Evolutionary conservation across 768 basidiomycete species (phyloP).

Genomic region (Pleurotus djamor): DNA sequence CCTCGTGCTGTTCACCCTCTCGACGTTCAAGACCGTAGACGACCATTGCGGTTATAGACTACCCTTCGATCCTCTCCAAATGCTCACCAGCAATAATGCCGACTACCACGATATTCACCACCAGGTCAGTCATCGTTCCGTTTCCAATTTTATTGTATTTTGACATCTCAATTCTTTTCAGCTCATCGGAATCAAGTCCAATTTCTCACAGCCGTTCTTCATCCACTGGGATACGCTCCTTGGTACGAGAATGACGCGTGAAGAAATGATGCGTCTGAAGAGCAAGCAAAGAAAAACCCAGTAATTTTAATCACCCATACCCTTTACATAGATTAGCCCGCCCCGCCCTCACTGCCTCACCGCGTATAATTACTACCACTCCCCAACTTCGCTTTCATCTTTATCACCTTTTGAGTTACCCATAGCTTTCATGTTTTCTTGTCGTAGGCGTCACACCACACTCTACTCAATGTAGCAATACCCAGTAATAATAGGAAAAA

Average conservation of each 20-base stretch:
- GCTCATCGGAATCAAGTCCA: slow-evolving; percentile 88
- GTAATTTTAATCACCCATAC: slow-evolving; percentile 9
- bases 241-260: slow-evolving; percentile 79
- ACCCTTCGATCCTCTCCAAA: slow-evolving; percentile 90
- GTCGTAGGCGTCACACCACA: too few relatives aligned
- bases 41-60: slow-evolving; percentile 92
- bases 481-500: not conserved
- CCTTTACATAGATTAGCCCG: not conserved
- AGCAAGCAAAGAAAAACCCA: slow-evolving; percentile 29
- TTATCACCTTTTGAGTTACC: not conserved
- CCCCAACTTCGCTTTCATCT: not conserved
- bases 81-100: slow-evolving; percentile 84
- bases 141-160: not conserved
- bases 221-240: slow-evolving; percentile 89
- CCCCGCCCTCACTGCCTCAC: not conserved
- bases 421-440: too few relatives aligned
- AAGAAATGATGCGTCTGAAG: slow-evolving; percentile 52
- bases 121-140: slow-evolving; percentile 50
- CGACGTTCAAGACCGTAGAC: slow-evolving; percentile 91
- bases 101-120: slow-evolving; percentile 99
- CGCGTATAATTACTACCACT: not conserved
- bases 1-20: slow-evolving; percentile 76
- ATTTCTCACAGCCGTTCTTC: slow-evolving; percentile 96
- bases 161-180: slow-evolving; percentile 18
- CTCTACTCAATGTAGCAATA: slow-evolving; percentile 1